phyloP scores from a whole-genome alignment of 805 yeast genomes.

The Clavispora fructus region DNA sequence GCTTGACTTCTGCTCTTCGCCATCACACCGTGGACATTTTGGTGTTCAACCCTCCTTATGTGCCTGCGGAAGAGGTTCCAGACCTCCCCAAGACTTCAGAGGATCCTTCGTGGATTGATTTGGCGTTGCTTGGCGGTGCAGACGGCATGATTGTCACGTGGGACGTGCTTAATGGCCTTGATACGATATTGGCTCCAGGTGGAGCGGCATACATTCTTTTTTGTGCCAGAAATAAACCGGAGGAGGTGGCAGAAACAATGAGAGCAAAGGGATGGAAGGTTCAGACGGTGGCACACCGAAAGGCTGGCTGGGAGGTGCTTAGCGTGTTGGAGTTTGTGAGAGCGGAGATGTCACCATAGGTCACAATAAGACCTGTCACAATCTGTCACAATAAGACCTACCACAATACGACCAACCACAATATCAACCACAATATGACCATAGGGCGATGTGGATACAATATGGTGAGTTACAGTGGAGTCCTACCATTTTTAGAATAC shows the following conservation, averaged over 20 bases:
- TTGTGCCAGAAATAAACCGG: conserved; percentile 87
- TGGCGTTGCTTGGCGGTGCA: conserved; percentile 85
- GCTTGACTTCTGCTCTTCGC: conserved; percentile 49
- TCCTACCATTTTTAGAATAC: too few relatives aligned
- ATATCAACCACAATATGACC: too few relatives aligned
- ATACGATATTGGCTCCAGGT: conserved; percentile 40
- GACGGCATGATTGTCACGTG: conserved; percentile 88
- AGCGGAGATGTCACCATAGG: too few relatives aligned
- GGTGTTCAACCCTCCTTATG: conserved; percentile 94
- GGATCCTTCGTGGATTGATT: conserved; percentile 71
- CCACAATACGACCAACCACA: too few relatives aligned
- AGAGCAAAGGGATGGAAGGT: conserved; percentile 47
- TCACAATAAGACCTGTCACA: too few relatives aligned
- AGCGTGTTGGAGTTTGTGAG: conserved; percentile 58
- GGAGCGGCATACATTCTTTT: conserved; percentile 88
- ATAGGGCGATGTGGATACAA: too few relatives aligned
- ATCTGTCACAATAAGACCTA: too few relatives aligned
- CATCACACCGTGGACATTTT: conserved; percentile 56
- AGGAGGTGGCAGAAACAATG: conserved; percentile 49
- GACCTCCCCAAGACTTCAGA: conserved; percentile 40
- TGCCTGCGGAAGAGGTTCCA: conserved; percentile 81
- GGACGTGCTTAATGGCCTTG: conserved; percentile 50
- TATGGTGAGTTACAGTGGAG: too few relatives aligned
- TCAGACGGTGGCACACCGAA: conserved; percentile 53
- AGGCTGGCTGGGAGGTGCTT: conserved; percentile 95